Percentiles rank a stretch among this genome's conserved stretches.
phyloP scores from a whole-genome alignment of 2,329 filamentous ascomycete genomes.

The Chaetomium sp. region DNA sequence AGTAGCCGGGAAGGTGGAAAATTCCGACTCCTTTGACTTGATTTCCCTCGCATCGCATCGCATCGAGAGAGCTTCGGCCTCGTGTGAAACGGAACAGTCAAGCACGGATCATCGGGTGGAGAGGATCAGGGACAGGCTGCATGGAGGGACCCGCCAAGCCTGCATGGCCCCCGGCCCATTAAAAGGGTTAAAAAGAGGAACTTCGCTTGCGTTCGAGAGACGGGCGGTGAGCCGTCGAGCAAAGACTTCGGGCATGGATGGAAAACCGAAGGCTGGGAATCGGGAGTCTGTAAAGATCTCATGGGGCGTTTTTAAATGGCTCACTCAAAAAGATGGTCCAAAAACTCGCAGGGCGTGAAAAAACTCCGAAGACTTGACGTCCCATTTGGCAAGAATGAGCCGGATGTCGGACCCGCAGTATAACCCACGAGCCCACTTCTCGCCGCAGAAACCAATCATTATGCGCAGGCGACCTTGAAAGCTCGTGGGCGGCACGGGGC shows the following conservation, averaged over 20 bases:
- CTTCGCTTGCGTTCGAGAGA: slow-evolving; percentile 6
- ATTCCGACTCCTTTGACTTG: too few species aligned
- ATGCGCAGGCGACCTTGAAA: not conserved
- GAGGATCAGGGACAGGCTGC: not conserved
- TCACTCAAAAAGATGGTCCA: not conserved
- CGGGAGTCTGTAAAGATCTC: too few species aligned
- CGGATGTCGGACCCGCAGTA: slow-evolving; percentile 12
- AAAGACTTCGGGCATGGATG: too few species aligned
- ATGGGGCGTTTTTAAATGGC: too few species aligned
- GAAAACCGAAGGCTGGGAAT: too few species aligned
- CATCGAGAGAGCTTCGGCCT: too few species aligned
- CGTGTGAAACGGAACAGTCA: not conserved
- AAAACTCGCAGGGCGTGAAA: not conserved
- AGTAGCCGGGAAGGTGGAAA: not conserved
- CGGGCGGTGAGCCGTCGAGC: slow-evolving; percentile 3
- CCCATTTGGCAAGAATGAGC: slow-evolving; percentile 8
- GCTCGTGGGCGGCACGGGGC: slow-evolving; percentile 12
- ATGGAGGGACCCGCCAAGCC: slow-evolving; percentile 4
- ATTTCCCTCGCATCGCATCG: too few species aligned
- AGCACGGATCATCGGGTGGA: not conserved
- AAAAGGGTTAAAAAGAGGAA: not conserved
- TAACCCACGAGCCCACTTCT: not conserved
- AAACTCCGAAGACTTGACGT: slow-evolving; percentile 11
- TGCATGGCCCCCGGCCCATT: not conserved
- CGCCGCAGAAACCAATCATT: slow-evolving; percentile 10